Conservation (phyloP, 257 asterid species). For the Przewalskia tangutica region DNA sequence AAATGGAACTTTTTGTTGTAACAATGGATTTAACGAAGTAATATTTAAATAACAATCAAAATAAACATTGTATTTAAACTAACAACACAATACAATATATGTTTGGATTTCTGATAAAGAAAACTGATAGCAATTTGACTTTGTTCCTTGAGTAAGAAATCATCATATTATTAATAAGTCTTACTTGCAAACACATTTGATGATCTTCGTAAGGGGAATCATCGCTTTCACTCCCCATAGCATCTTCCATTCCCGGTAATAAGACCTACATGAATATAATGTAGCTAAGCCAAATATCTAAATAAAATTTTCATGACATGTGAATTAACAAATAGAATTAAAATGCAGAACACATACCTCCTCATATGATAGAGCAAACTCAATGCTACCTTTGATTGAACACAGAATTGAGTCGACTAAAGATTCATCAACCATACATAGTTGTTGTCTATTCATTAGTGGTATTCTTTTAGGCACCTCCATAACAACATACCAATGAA, state of each 20-base stretch:
- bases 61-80: no score
- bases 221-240: constrained; percentile 12
- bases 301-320: background rate
- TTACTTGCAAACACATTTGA: constrained; percentile 47
- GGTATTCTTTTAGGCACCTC: constrained; percentile 28
- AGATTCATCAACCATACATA: constrained; percentile 11
- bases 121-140: background rate
- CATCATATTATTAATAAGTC: background rate
- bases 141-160: background rate
- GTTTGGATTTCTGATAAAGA: background rate
- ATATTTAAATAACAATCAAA: no score
- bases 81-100: background rate
- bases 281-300: background rate
- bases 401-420: constrained; percentile 35
- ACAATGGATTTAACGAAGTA: no score
- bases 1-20: no score
- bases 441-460: constrained; percentile 8
- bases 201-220: constrained; percentile 36
- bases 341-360: constrained; percentile 19
- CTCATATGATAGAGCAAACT: constrained; percentile 29
- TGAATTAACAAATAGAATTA: background rate
- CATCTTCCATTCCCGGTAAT: constrained; percentile 13
- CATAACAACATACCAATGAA: background rate
- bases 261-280: constrained; percentile 19
- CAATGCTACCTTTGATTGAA: constrained; percentile 34